Percentiles rank a stretch among this genome's conserved stretches.
Evolutionary conservation across 129 eudicot genomes (phyloP).

Genomic region (Pseudognaphalium luteoalbum): DNA sequence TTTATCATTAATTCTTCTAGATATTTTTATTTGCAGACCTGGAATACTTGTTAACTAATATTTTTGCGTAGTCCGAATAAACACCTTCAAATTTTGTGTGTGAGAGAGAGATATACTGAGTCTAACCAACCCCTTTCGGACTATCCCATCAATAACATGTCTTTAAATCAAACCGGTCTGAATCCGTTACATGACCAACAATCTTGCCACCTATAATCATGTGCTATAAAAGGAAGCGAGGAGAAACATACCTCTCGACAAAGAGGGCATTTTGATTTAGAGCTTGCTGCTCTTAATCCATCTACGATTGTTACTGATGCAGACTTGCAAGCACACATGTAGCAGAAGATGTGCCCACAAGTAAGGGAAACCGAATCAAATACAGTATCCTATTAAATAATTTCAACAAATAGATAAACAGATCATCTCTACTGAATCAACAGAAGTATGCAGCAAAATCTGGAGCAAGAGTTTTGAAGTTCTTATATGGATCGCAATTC

Average conservation of each 20-base stretch:
- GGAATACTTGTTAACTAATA: too few species aligned
- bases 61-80: too few species aligned
- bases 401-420: background rate
- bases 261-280: conserved; percentile 72
- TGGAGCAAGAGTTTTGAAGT: background rate
- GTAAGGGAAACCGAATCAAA: conserved; percentile 85
- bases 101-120: too few species aligned
- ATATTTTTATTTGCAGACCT: background rate
- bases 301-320: conserved; percentile 84
- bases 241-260: conserved; percentile 42
- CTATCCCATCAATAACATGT: too few species aligned
- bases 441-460: background rate
- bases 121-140: too few species aligned
- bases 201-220: too few species aligned
- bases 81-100: background rate
- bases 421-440: background rate
- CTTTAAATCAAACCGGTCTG: too few species aligned
- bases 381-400: conserved; percentile 65
- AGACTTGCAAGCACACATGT: conserved; percentile 89
- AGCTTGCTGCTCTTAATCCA: conserved; percentile 59
- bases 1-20: too few species aligned
- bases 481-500: background rate
- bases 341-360: conserved; percentile 90
- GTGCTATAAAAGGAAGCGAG: background rate
- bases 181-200: too few species aligned